Evolutionary conservation across 1,139 yeast species (phyloP).

Genomic region (Geotrichum carabidarum): DNA sequence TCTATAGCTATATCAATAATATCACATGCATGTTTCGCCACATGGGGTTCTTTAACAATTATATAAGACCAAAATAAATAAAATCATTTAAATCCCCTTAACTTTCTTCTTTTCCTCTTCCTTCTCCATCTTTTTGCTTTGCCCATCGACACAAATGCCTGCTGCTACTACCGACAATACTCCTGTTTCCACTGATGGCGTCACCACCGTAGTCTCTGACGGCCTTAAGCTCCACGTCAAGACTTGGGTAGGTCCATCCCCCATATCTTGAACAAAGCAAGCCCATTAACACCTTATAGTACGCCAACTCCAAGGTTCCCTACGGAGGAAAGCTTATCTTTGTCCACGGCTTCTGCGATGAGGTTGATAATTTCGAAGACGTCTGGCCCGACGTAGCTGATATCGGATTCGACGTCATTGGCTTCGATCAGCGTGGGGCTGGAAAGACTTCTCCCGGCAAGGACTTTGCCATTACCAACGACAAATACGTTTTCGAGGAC

Average conservation of each 20-base stretch:
- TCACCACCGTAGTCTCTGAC: conserved; percentile 15
- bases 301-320: conserved; percentile 29
- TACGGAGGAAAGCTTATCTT: conserved; percentile 55
- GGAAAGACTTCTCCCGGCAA: conserved; percentile 58
- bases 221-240: conserved; percentile 25
- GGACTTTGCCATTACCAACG: conserved; percentile 62
- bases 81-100: neutral
- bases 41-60: neutral
- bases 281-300: conserved; percentile 3
- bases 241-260: conserved; percentile 21
- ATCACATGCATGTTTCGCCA: no score
- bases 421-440: conserved; percentile 85
- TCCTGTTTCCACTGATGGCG: neutral
- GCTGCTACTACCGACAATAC: conserved; percentile 3
- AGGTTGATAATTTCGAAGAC: conserved; percentile 46
- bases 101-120: neutral
- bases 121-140: no score
- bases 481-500: conserved; percentile 58
- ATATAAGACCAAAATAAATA: neutral
- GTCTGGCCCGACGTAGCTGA: conserved; percentile 54
- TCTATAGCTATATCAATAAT: no score
- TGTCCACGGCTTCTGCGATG: conserved; percentile 73
- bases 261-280: no score
- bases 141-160: neutral
- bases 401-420: conserved; percentile 67